Percentiles rank a stretch among this genome's conserved stretches.
These are phyloP conservation scores for Cladosporium velox DNA, from an alignment of 2,329 filamentous ascomycete genomes.

Conservation along the genomic window DNA sequence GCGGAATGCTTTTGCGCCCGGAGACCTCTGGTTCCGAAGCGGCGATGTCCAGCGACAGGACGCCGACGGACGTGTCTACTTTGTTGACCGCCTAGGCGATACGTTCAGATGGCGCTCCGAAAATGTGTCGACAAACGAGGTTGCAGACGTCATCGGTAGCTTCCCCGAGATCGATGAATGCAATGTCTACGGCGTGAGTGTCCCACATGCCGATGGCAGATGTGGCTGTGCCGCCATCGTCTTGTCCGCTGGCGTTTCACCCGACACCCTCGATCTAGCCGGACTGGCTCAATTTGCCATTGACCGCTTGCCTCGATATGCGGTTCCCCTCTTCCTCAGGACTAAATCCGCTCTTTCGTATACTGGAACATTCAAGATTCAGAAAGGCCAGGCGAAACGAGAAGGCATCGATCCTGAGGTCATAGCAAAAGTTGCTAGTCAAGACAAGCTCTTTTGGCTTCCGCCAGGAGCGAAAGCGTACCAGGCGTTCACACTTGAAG, in stretches of 20 bases:
- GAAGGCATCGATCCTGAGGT: conserved; percentile 70
- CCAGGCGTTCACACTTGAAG: conserved; percentile 62
- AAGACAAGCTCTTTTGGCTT: conserved; percentile 66
- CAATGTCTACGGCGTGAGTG: conserved; percentile 79
- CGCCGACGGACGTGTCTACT: conserved; percentile 70
- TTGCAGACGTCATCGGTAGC: conserved; percentile 68
- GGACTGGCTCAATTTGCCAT: conserved; percentile 62
- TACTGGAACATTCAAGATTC: conserved; percentile 87
- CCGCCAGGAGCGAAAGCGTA: conserved; percentile 61
- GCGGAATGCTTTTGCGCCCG: conserved; percentile 68
- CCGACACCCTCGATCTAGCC: conserved; percentile 52
- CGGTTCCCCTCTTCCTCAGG: conserved; percentile 75
- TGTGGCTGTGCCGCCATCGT: conserved; percentile 76
- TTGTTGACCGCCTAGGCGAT: conserved; percentile 77
- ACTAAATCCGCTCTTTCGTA: conserved; percentile 62
- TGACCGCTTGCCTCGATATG: conserved; percentile 67
- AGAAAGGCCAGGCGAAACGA: conserved; percentile 70
- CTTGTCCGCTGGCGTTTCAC: conserved; percentile 53
- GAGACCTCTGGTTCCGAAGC: conserved; percentile 81
- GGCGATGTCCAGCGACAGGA: conserved; percentile 76
- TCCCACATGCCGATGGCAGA: conserved; percentile 80
- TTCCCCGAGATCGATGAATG: conserved; percentile 70
- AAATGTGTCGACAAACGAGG: conserved; percentile 57
- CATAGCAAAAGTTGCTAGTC: conserved; percentile 49
- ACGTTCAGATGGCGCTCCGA: conserved; percentile 76